A percentile compares a stretch with the other conserved stretches of the same genome.
Evolutionary conservation across 2,329 filamentous ascomycete genomes (phyloP).

Genomic region (Trichoderma citrinoviride): DNA sequence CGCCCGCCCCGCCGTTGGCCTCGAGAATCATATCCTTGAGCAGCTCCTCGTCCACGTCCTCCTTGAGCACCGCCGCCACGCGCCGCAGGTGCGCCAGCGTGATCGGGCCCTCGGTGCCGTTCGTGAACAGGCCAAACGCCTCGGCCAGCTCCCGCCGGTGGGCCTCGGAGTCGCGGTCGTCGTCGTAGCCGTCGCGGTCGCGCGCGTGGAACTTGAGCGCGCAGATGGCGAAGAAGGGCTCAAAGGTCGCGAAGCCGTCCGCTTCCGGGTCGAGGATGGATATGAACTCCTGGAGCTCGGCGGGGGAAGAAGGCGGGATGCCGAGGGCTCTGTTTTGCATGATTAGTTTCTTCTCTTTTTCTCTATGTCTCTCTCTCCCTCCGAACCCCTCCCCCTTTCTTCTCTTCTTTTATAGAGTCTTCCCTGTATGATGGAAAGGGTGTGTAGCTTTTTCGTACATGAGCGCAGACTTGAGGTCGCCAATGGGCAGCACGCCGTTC

Average conservation of each 20-base stretch:
- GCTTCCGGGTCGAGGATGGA: conserved; percentile 79
- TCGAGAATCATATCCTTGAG: conserved; percentile 93
- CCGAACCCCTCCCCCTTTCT: not conserved
- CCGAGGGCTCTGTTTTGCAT: conserved; percentile 68
- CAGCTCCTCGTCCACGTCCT: conserved; percentile 78
- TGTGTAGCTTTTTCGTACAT: conserved; percentile 56
- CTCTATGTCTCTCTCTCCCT: not conserved
- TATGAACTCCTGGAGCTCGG: conserved; percentile 73
- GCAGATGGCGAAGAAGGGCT: conserved; percentile 81
- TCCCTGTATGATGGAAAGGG: not conserved
- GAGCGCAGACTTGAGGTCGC: conserved; percentile 68
- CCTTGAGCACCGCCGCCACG: conserved; percentile 77
- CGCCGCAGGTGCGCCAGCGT: conserved; percentile 74
- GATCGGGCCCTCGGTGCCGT: conserved; percentile 57
- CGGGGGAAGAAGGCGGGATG: conserved; percentile 59
- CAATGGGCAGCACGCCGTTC: conserved; percentile 64
- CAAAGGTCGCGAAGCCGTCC: conserved; percentile 74
- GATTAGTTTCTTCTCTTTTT: not conserved
- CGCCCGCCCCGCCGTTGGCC: conserved; percentile 78
- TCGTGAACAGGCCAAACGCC: conserved; percentile 79
- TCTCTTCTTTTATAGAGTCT: not conserved
- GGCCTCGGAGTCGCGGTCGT: conserved; percentile 51
- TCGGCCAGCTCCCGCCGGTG: conserved; percentile 69
- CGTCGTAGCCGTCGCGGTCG: conserved; percentile 47
- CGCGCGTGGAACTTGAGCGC: conserved; percentile 76